These are phyloP conservation scores for Cladorrhinum samala DNA, from an alignment of 495 filamentous ascomycete genomes.

Conservation along the genomic window DNA sequence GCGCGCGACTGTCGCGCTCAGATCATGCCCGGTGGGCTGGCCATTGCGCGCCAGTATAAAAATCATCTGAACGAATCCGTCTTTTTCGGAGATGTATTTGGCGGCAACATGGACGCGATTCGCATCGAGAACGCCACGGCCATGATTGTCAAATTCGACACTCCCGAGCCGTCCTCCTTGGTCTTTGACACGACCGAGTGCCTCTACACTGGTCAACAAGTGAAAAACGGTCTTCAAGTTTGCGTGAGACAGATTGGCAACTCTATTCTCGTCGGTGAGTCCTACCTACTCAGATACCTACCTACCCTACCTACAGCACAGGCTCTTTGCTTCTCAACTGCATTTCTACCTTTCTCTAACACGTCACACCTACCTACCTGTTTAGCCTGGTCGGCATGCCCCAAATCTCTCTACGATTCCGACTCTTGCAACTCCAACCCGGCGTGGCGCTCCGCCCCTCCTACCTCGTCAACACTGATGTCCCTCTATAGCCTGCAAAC, in stretches of 20 bases:
- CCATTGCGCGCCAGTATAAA: background rate
- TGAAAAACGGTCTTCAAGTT: conserved; percentile 13
- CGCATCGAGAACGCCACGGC: conserved; percentile 11
- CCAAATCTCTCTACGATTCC: conserved; percentile 1
- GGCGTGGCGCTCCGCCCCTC: conserved; percentile 3
- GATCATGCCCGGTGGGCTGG: conserved; percentile 10
- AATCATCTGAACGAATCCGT: conserved; percentile 12
- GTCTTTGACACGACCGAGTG: conserved; percentile 6
- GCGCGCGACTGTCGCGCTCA: conserved; percentile 7
- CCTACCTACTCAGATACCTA: background rate
- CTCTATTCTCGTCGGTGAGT: conserved; percentile 2
- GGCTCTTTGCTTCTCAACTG: too few relatives aligned
- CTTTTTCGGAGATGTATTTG: conserved; percentile 2
- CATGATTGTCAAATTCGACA: conserved; percentile 8
- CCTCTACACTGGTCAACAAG: conserved; percentile 7
- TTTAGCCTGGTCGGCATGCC: conserved; percentile 18
- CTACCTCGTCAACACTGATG: conserved; percentile 8
- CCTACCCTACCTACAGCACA: too few relatives aligned
- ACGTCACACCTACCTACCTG: background rate
- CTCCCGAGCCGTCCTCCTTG: background rate
- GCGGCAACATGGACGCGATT: conserved; percentile 4
- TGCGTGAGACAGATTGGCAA: conserved; percentile 10
- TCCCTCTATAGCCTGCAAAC: conserved; percentile 2
- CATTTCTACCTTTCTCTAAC: background rate
- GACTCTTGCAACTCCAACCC: conserved; percentile 6